A percentile compares a stretch with the other conserved stretches of the same genome.
phyloP scores from a whole-genome alignment of 23 red algal genomes.

The Cyanidioschyzon merolae region DNA sequence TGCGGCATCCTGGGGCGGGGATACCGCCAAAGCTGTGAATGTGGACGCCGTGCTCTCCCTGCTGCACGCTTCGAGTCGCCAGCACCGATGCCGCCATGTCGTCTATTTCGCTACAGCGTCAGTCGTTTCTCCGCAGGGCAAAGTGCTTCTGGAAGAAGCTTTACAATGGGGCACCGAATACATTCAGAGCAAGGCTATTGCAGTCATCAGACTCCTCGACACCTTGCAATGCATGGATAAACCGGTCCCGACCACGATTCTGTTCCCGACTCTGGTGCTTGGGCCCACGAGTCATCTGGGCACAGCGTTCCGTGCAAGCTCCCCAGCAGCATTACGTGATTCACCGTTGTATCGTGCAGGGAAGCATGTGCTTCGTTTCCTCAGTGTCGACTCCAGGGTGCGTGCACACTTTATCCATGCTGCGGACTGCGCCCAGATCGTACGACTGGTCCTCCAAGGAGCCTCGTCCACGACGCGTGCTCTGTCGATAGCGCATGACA shows the following conservation, averaged over 20 bases:
- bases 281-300: not conserved
- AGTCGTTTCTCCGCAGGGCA: not conserved
- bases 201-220: not conserved
- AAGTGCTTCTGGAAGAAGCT: not conserved
- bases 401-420: constrained; percentile 16
- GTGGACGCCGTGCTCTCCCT: not conserved
- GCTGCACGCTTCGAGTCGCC: not conserved
- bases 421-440: not conserved
- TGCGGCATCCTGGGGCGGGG: constrained; percentile 6
- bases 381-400: not conserved
- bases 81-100: not conserved
- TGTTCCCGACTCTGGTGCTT: constrained; percentile 11
- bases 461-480: not conserved
- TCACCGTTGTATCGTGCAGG: not conserved
- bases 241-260: not conserved
- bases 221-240: not conserved
- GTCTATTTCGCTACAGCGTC: constrained; percentile 8
- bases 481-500: too few relatives aligned
- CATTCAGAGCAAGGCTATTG: not conserved
- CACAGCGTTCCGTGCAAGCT: not conserved
- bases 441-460: not conserved
- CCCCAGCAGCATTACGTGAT: not conserved
- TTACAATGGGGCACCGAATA: not conserved
- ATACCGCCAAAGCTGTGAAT: not conserved
- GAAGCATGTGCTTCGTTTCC: not conserved